Evolutionary conservation across 345 rosid species (phyloP).

Genomic region (Melaleuca alternifolia): DNA sequence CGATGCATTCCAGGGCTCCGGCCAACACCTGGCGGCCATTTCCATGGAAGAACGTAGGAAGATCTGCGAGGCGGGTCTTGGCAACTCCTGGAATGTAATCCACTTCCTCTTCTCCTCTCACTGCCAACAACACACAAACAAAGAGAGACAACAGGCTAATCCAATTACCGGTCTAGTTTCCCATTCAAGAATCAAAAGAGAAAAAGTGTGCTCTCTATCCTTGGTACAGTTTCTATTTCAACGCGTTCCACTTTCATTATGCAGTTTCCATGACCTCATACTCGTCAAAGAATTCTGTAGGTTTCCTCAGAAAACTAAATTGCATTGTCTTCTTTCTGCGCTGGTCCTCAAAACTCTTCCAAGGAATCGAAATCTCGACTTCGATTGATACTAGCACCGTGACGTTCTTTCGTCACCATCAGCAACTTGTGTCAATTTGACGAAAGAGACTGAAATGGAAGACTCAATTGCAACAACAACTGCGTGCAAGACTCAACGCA

Average conservation of each 20-base stretch:
- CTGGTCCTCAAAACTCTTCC: neutral
- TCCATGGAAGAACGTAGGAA: neutral
- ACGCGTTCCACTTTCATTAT: neutral
- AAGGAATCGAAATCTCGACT: neutral
- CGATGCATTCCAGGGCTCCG: neutral
- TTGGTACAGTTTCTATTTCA: neutral
- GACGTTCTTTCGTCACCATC: neutral
- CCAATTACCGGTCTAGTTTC: neutral
- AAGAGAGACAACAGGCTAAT: neutral
- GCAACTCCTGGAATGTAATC: constrained; percentile 12
- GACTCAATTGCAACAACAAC: neutral
- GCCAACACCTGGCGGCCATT: neutral
- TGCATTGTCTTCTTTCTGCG: neutral
- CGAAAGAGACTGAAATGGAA: neutral
- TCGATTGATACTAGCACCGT: neutral
- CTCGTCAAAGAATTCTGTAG: neutral
- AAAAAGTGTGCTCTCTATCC: neutral
- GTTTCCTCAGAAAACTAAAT: neutral
- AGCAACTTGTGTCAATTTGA: neutral
- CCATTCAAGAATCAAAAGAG: neutral
- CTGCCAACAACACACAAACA: neutral
- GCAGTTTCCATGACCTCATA: neutral
- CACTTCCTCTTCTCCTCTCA: constrained; percentile 2
- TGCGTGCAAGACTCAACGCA: too few species aligned
- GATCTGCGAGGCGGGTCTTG: constrained; percentile 7